Evolutionary conservation across 116 monocot genomes (phyloP).

Genomic region (Trichopus zeylanicus): DNA sequence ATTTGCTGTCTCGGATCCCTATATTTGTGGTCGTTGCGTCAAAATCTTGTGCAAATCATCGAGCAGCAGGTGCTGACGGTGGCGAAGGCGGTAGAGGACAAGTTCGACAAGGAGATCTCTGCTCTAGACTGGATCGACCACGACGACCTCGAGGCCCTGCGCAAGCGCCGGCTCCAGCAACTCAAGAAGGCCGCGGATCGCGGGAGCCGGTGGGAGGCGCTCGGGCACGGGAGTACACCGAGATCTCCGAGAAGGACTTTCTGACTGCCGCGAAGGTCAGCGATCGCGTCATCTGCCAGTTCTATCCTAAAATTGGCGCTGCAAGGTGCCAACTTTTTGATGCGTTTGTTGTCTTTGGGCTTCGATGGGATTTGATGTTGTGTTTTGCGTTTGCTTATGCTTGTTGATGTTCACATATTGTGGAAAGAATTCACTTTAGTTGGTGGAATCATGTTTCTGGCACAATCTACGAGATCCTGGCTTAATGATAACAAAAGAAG

Average conservation of each 20-base stretch:
- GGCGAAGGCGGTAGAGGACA: slow-evolving; percentile 84
- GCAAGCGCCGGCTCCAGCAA: slow-evolving; percentile 71
- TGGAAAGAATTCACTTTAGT: too few species aligned
- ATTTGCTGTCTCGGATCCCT: too few species aligned
- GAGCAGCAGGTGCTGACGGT: slow-evolving; percentile 84
- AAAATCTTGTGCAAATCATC: slow-evolving; percentile 60
- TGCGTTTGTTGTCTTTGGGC: too few species aligned
- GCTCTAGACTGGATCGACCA: slow-evolving; percentile 65
- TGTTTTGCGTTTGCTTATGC: too few species aligned
- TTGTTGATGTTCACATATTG: too few species aligned
- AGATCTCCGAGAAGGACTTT: slow-evolving; percentile 86
- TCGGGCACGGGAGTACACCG: slow-evolving; percentile 90
- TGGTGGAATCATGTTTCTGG: too few species aligned
- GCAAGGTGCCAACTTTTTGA: slow-evolving; percentile 45
- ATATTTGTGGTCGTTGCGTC: too few species aligned
- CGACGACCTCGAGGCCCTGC: slow-evolving; percentile 65
- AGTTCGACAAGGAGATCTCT: slow-evolving; percentile 73
- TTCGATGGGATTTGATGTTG: too few species aligned
- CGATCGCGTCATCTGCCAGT: slow-evolving; percentile 87
- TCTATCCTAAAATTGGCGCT: slow-evolving; percentile 93
- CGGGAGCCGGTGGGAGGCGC: slow-evolving; percentile 47
- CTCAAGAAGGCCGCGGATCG: slow-evolving; percentile 76
- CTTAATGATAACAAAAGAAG: too few species aligned
- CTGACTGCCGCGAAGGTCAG: slow-evolving; percentile 81
- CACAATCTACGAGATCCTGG: too few species aligned